Percentiles rank a stretch among this genome's conserved stretches.
Evolutionary conservation across 495 filamentous ascomycete species (phyloP).

Genomic region (Trichocladium uniseriatum): DNA sequence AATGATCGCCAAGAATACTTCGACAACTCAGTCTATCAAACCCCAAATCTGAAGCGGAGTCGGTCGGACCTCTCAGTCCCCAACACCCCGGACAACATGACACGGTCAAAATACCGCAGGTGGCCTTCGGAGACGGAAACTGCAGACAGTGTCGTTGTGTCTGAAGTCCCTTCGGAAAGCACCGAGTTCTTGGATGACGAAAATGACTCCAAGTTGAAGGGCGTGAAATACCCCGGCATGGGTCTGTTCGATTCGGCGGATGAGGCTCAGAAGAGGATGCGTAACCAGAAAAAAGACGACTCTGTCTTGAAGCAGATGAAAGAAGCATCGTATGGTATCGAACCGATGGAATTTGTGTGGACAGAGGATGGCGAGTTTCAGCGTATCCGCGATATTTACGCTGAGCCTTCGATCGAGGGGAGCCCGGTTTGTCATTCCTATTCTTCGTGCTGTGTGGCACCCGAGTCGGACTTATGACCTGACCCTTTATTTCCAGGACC

Average conservation of each 20-base stretch:
- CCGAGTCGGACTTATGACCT: not conserved
- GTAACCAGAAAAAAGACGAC: conserved; percentile 79
- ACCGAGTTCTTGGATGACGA: conserved; percentile 25
- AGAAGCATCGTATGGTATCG: conserved; percentile 54
- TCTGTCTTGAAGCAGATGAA: conserved; percentile 63
- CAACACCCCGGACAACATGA: conserved; percentile 13
- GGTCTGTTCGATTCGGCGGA: conserved; percentile 79
- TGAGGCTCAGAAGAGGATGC: conserved; percentile 61
- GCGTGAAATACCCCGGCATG: conserved; percentile 75
- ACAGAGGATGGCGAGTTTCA: conserved; percentile 44
- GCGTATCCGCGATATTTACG: conserved; percentile 45
- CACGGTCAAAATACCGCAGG: conserved; percentile 12
- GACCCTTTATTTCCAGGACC: conserved; percentile 11
- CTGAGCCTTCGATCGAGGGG: conserved; percentile 37
- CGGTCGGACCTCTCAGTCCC: conserved; percentile 12
- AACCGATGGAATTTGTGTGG: conserved; percentile 63
- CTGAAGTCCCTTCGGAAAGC: conserved; percentile 23
- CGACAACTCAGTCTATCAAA: conserved; percentile 13
- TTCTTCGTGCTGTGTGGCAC: not conserved
- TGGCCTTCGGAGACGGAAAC: conserved; percentile 26
- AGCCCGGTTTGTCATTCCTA: conserved; percentile 33
- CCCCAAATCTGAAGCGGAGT: conserved; percentile 14
- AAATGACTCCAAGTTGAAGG: conserved; percentile 54
- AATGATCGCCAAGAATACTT: conserved; percentile 13
- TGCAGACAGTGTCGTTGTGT: conserved; percentile 22